Percentiles rank a stretch among this genome's conserved stretches.
phyloP scores from a whole-genome alignment of 805 yeast genomes.

The Starmerella lactis-condensi region DNA sequence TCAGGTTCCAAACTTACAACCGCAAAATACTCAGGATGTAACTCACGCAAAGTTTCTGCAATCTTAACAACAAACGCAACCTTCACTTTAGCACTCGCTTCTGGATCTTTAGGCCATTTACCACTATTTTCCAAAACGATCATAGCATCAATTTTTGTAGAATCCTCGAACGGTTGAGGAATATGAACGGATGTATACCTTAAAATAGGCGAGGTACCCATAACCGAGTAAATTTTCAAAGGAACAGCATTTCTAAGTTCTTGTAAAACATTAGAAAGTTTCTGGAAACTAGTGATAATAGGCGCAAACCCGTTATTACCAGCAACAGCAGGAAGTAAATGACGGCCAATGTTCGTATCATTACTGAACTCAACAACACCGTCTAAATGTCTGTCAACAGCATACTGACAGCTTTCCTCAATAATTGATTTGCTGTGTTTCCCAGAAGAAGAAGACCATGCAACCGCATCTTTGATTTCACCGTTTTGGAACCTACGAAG shows the following conservation, averaged over 20 bases:
- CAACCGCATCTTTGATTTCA: conserved; percentile 70
- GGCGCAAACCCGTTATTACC: conserved; percentile 15
- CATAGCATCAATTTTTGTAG: conserved; percentile 47
- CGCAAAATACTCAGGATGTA: conserved; percentile 37
- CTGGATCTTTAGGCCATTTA: conserved; percentile 90
- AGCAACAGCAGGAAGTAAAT: neutral
- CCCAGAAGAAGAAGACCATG: conserved; percentile 37
- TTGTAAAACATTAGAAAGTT: conserved; percentile 30
- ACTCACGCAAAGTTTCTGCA: conserved; percentile 27
- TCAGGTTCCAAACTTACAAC: conserved; percentile 45
- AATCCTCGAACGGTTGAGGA: conserved; percentile 34
- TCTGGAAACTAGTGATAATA: conserved; percentile 30
- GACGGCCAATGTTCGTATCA: neutral
- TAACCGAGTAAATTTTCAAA: conserved; percentile 46
- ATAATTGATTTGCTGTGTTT: conserved; percentile 50
- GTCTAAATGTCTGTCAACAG: conserved; percentile 44
- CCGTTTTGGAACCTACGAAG: conserved; percentile 89
- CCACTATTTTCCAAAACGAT: conserved; percentile 75
- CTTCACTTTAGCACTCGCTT: conserved; percentile 72
- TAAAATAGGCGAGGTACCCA: conserved; percentile 56
- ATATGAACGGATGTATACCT: conserved; percentile 57
- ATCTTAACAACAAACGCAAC: conserved; percentile 72
- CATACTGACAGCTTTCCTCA: conserved; percentile 42
- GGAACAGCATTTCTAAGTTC: conserved; percentile 39
- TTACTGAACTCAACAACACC: neutral